Percentiles rank a stretch among this genome's conserved stretches.
Conservation (phyloP, 2,329 filamentous ascomycete species). For the Sordariomycetes sp. region DNA sequence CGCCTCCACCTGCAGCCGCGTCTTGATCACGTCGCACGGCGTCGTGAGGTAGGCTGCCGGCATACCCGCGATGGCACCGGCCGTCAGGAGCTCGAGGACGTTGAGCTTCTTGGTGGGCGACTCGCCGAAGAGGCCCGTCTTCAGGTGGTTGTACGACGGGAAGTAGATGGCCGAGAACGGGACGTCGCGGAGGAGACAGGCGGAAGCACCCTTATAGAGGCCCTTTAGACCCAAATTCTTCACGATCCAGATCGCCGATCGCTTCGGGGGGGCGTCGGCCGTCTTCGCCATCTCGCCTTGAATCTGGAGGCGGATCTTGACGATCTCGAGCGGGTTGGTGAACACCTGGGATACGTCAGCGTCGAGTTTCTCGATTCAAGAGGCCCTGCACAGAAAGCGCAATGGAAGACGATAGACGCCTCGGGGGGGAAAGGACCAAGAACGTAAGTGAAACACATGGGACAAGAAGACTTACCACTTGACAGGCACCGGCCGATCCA, state of each 20-base stretch:
- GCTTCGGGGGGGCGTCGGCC: slow-evolving; percentile 66
- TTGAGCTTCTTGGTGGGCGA: slow-evolving; percentile 77
- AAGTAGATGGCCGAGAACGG: slow-evolving; percentile 99
- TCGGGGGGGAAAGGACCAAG: not conserved
- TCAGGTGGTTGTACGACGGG: slow-evolving; percentile 90
- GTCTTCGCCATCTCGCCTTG: slow-evolving; percentile 92
- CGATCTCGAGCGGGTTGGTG: slow-evolving; percentile 95
- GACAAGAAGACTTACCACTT: slow-evolving; percentile 62
- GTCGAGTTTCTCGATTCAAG: not conserved
- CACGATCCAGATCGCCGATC: slow-evolving; percentile 96
- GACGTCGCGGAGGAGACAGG: slow-evolving; percentile 89
- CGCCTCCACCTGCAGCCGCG: slow-evolving; percentile 90
- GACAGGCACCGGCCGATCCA: slow-evolving; percentile 82
- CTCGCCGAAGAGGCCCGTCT: slow-evolving; percentile 90
- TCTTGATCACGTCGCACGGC: slow-evolving; percentile 98
- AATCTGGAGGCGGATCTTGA: slow-evolving; percentile 96
- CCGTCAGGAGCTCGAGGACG: slow-evolving; percentile 80
- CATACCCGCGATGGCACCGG: slow-evolving; percentile 91
- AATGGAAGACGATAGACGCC: not conserved
- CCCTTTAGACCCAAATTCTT: slow-evolving; percentile 88
- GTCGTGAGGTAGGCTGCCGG: slow-evolving; percentile 91
- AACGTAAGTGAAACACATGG: not conserved
- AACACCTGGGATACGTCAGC: slow-evolving; percentile 53
- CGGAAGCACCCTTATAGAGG: slow-evolving; percentile 92
- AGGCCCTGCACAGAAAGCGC: not conserved